A percentile compares a stretch with the other conserved stretches of the same genome.
These are phyloP conservation scores for Wickerhamiella cacticola DNA, from an alignment of 805 yeast species.

Conservation along the genomic window DNA sequence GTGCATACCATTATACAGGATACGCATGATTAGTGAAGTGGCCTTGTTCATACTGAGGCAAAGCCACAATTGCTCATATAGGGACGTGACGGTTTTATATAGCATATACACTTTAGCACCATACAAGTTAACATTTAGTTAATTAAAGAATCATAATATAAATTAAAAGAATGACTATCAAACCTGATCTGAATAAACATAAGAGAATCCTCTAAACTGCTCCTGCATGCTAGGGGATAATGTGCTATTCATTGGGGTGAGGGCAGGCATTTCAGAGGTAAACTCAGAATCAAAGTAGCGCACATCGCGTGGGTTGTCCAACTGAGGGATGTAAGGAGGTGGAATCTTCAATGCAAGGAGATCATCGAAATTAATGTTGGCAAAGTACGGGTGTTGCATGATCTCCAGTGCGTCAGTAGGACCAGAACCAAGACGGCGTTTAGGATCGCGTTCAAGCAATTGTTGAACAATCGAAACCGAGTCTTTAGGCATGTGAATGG, in stretches of 20 bases:
- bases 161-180: constrained; percentile 10
- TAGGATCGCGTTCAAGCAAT: constrained; percentile 79
- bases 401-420: constrained; percentile 83
- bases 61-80: too few relatives aligned
- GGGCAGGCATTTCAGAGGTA: constrained; percentile 84
- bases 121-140: too few relatives aligned
- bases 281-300: constrained; percentile 90
- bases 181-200: constrained; percentile 30
- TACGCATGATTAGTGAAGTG: too few relatives aligned
- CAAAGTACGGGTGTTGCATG: constrained; percentile 91
- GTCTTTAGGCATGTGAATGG: constrained; percentile 94
- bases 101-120: too few relatives aligned
- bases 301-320: constrained; percentile 79
- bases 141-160: not conserved
- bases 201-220: constrained; percentile 93
- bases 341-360: constrained; percentile 55
- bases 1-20: too few relatives aligned
- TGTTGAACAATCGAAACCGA: constrained; percentile 90
- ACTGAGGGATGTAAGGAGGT: constrained; percentile 85
- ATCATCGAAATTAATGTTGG: constrained; percentile 81
- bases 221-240: constrained; percentile 84
- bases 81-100: too few relatives aligned
- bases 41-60: too few relatives aligned
- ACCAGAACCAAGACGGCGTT: constrained; percentile 71
- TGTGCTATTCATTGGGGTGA: constrained; percentile 87